These are phyloP conservation scores for Colletotrichum paranaense DNA, from an alignment of 2,329 filamentous ascomycete species.

Conservation along the genomic window DNA sequence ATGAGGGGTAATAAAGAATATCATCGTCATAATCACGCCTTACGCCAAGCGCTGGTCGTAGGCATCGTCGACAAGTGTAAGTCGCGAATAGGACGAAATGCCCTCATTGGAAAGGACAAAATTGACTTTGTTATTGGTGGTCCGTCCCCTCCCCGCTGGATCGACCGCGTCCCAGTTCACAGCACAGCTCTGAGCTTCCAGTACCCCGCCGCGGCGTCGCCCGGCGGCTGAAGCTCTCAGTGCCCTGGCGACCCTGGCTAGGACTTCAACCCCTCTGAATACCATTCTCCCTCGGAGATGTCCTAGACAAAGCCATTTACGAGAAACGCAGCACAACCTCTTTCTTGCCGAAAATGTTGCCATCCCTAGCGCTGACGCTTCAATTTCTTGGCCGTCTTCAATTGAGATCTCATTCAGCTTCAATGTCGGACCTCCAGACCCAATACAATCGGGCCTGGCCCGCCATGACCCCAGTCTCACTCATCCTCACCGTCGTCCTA, in stretches of 20 bases:
- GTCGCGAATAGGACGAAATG: not conserved
- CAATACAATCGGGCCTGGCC: no score
- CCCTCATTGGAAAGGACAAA: not conserved
- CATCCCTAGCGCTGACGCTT: not conserved
- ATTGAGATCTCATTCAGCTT: not conserved
- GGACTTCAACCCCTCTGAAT: not conserved
- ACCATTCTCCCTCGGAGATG: slow-evolving; percentile 10
- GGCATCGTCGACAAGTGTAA: not conserved
- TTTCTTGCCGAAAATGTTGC: not conserved
- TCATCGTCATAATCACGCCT: slow-evolving; percentile 8
- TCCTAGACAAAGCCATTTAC: not conserved
- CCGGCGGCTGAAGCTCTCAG: not conserved
- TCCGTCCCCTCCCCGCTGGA: not conserved
- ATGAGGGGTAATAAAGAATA: not conserved
- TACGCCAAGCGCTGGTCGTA: not conserved
- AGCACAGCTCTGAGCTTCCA: not conserved
- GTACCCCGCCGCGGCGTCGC: not conserved
- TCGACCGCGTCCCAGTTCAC: not conserved
- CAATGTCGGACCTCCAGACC: no score
- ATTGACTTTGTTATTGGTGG: not conserved
- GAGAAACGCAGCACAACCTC: not conserved
- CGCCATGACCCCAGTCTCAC: not conserved
- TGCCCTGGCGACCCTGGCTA: not conserved
- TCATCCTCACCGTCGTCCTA: not conserved
- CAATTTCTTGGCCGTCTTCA: not conserved